Conservation (phyloP, 768 basidiomycete genomes). For the Boletus reticuloceps region DNA sequence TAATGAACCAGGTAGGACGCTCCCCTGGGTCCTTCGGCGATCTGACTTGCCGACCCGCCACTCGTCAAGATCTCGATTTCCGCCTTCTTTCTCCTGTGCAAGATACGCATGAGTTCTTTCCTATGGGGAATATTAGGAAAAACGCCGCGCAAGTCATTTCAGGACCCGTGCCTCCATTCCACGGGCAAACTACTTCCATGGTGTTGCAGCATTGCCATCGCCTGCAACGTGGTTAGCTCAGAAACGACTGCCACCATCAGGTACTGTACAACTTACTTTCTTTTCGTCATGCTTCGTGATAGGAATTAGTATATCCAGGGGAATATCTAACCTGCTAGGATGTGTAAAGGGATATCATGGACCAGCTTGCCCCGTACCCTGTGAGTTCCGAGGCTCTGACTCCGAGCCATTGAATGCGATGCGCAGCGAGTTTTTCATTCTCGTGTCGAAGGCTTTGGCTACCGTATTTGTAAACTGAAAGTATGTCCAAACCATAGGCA, state of each 20-base stretch:
- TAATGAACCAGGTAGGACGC: slow-evolving; percentile 24
- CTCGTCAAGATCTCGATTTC: slow-evolving; percentile 76
- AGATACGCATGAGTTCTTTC: slow-evolving; percentile 76
- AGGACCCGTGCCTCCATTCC: slow-evolving; percentile 61
- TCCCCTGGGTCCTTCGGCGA: slow-evolving; percentile 6
- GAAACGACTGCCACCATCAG: not conserved
- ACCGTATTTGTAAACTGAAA: slow-evolving; percentile 84
- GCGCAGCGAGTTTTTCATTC: slow-evolving; percentile 60
- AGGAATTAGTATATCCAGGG: slow-evolving; percentile 60
- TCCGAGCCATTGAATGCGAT: slow-evolving; percentile 78
- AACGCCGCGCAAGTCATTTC: not conserved
- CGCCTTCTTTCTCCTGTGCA: slow-evolving; percentile 83
- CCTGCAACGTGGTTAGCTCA: slow-evolving; percentile 41
- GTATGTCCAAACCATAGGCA: slow-evolving; percentile 89
- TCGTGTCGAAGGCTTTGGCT: slow-evolving; percentile 72
- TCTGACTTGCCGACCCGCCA: slow-evolving; percentile 1
- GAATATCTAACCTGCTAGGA: slow-evolving; percentile 53
- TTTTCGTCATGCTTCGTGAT: slow-evolving; percentile 70
- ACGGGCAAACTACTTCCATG: slow-evolving; percentile 41
- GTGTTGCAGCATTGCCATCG: slow-evolving; percentile 57
- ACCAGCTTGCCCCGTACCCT: slow-evolving; percentile 39
- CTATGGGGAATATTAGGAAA: slow-evolving; percentile 37
- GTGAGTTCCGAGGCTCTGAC: slow-evolving; percentile 66
- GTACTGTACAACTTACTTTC: slow-evolving; percentile 48
- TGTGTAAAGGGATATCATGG: not conserved